Conservation (phyloP, 176 grass and related monocot species). For the Raddia distichophylla region DNA sequence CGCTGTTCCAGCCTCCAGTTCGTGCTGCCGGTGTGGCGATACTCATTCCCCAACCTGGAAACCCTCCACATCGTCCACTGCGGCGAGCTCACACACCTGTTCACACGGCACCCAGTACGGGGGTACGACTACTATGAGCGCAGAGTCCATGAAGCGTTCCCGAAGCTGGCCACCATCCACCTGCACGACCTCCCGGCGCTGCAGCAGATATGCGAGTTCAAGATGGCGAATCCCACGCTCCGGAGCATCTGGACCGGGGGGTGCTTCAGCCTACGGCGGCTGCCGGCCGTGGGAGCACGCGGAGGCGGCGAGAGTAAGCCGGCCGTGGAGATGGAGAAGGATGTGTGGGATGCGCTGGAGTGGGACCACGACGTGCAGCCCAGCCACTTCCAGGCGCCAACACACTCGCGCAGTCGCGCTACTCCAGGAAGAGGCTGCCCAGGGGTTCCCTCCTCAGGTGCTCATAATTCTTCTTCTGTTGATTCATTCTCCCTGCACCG, state of each 20-base stretch:
- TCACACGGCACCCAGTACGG: not conserved
- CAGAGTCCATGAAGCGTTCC: too few species aligned
- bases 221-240: not conserved
- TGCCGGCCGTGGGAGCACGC: not conserved
- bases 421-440: slow-evolving; percentile 14
- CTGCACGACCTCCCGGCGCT: not conserved
- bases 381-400: not conserved
- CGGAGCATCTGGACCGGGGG: not conserved
- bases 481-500: too few species aligned
- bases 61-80: not conserved
- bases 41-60: not conserved
- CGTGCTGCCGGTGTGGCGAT: not conserved
- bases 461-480: too few species aligned
- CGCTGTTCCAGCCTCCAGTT: not conserved
- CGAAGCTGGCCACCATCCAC: too few species aligned
- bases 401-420: not conserved
- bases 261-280: not conserved
- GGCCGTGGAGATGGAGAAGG: not conserved
- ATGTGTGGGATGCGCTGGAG: not conserved
- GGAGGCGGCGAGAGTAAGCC: too few species aligned
- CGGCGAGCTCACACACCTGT: not conserved
- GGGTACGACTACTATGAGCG: fast-evolving
- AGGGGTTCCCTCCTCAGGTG: not conserved
- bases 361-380: not conserved
- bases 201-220: not conserved